These are phyloP conservation scores for Triglochin maritima DNA, from an alignment of 106 monocot species.

Conservation along the genomic window DNA sequence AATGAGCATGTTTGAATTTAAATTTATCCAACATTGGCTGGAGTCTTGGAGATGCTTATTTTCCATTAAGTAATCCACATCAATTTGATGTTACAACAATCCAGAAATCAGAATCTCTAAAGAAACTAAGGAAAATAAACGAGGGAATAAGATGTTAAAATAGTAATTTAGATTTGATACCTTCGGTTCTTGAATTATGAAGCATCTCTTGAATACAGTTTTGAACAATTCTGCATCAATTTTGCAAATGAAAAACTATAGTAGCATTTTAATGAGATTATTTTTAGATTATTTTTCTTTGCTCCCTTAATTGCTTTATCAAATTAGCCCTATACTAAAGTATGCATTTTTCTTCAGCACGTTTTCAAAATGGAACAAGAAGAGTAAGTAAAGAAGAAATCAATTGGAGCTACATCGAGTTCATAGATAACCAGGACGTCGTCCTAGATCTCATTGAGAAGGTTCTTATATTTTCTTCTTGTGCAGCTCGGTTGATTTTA, in stretches of 20 bases:
- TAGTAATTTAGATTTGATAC: too few relatives aligned
- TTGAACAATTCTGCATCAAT: constrained; percentile 97
- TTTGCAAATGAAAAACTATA: constrained; percentile 98
- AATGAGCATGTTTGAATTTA: too few relatives aligned
- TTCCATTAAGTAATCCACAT: too few relatives aligned
- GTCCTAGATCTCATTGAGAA: constrained; percentile 91
- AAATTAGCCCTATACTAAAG: too few relatives aligned
- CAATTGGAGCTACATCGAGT: constrained; percentile 95
- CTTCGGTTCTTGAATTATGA: too few relatives aligned
- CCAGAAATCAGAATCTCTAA: too few relatives aligned
- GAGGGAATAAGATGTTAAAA: too few relatives aligned
- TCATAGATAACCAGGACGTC: constrained; percentile 91
- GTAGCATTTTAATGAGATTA: constrained; percentile 93
- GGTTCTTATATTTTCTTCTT: constrained; percentile 27
- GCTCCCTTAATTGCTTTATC: too few relatives aligned
- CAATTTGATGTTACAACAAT: too few relatives aligned
- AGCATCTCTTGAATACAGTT: constrained; percentile 20
- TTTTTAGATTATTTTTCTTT: neutral
- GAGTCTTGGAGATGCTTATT: too few relatives aligned
- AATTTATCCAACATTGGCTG: too few relatives aligned
- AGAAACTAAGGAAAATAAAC: too few relatives aligned
- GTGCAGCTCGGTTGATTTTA: neutral
- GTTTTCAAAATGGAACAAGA: constrained; percentile 99
- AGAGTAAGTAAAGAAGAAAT: constrained; percentile 77
- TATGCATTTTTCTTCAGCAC: constrained; percentile 48